Conservation (phyloP, 2,329 filamentous ascomycete species). For the Orbilia quercus region DNA sequence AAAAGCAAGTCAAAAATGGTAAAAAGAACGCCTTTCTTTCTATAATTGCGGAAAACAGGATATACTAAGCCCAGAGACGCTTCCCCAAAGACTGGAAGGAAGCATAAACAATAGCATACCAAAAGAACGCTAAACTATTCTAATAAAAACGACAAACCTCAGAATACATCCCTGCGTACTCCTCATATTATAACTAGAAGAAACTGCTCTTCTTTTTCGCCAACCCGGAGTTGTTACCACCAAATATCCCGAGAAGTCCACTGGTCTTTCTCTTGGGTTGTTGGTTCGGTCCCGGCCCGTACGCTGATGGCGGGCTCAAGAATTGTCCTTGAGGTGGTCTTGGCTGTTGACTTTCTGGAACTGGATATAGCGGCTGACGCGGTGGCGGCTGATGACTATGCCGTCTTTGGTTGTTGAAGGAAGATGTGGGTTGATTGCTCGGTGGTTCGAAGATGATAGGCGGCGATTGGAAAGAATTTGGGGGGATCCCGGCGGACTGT, state of each 20-base stretch:
- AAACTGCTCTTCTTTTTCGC: conserved; percentile 55
- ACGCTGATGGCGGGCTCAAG: conserved; percentile 28
- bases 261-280: conserved; percentile 45
- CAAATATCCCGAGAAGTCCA: conserved; percentile 38
- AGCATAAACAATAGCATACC: neutral
- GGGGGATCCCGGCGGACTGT: conserved; percentile 25
- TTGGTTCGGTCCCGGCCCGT: conserved; percentile 19
- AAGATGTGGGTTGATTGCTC: neutral
- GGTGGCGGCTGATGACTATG: conserved; percentile 44
- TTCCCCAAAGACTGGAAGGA: neutral
- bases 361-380: conserved; percentile 47
- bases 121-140: conserved; percentile 8
- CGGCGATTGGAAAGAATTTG: conserved; percentile 30
- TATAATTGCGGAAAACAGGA: conserved; percentile 11
- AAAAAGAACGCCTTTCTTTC: conserved; percentile 19
- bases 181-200: conserved; percentile 18
- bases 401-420: conserved; percentile 5
- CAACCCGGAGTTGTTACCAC: conserved; percentile 17
- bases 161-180: neutral
- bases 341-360: conserved; percentile 41
- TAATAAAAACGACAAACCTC: conserved; percentile 8
- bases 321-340: conserved; percentile 37
- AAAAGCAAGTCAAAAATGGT: neutral
- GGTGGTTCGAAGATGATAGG: conserved; percentile 41
- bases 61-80: neutral